Evolutionary conservation across 2,329 filamentous ascomycete species (phyloP), one percentile per base, ranked within the genome.

Genomic region (Grosmannia penicillata): DNA sequence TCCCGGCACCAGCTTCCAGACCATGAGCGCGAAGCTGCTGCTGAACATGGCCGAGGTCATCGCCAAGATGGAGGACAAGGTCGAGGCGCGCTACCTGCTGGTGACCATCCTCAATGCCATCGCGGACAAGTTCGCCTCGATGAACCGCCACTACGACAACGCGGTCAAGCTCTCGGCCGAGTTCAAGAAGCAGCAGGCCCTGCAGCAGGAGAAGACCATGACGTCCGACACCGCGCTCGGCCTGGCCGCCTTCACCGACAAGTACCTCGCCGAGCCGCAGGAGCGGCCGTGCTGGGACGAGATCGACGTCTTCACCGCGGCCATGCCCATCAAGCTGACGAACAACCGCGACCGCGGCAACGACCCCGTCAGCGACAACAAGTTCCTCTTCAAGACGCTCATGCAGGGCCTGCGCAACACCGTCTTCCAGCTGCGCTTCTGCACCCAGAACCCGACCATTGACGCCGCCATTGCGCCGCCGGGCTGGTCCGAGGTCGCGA

Each of bases 11-110:
- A 98, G 89, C 57, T 98, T 98, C 54, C 93, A 98, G 58, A 98
- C 91, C 0, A 99, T 99, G 91, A 96, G 91, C 50, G 93, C 91
- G 0, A 98, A 96, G 57, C 66, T 99, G 3, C 66, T 99, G 1
- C 66, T 98, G 11, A 99, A 98, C 56, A 93, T 99, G 85, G 91
- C 89, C 0, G 93, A 98, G 52, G 93, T 85, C 55, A 99, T 98
- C 52, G 84, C 87, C 1, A 93, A 89, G 56, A 72, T 98, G 49
- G 80, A 82, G 17, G 84, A 94, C 54, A 98, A 96, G 61, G 76
- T 81, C 31, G 89, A 98, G 56, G 91, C 91, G 19, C 78, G 93
- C 6, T 87, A 96, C 56, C 94, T 94, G 55, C 64, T 98, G 44
- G 85, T 98, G 53, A 91, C 93, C 76, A 96, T 99, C 32, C 63